Conservation (phyloP, 345 rosid species). For the Mangifera indica region DNA sequence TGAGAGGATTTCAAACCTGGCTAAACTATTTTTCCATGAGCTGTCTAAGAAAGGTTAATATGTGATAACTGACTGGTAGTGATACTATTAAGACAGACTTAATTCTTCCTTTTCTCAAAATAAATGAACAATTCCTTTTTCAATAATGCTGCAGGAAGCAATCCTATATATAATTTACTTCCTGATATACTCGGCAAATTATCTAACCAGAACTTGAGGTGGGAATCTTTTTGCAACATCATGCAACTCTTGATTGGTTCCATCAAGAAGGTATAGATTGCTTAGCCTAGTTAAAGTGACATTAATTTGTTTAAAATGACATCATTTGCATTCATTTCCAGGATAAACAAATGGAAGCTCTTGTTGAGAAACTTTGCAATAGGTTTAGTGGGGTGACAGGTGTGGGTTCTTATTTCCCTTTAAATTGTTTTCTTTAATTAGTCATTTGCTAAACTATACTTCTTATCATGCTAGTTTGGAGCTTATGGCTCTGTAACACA, state of each 20-base stretch:
- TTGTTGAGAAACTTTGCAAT: slow-evolving; percentile 97
- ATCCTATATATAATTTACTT: slow-evolving; percentile 92
- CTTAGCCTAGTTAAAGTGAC: slow-evolving; percentile 21
- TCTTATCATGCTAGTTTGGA: background rate
- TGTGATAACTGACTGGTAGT: background rate
- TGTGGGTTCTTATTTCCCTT: slow-evolving; percentile 27
- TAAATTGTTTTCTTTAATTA: background rate
- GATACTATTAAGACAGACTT: background rate
- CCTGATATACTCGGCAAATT: slow-evolving; percentile 91
- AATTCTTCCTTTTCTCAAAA: slow-evolving; percentile 14
- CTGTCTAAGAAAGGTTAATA: slow-evolving; percentile 90
- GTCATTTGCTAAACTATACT: slow-evolving; percentile 8
- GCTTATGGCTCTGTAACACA: background rate
- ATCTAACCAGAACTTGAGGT: slow-evolving; percentile 69
- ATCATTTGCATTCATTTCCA: slow-evolving; percentile 30
- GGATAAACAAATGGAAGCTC: slow-evolving; percentile 99
- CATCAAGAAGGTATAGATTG: slow-evolving; percentile 72
- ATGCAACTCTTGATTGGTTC: slow-evolving; percentile 97
- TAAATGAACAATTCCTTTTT: slow-evolving; percentile 18
- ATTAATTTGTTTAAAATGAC: slow-evolving; percentile 7
- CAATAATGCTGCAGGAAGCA: slow-evolving; percentile 65
- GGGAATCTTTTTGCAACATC: slow-evolving; percentile 79
- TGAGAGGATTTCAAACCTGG: slow-evolving; percentile 87
- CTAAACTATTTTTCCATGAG: slow-evolving; percentile 87
- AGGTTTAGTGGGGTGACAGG: slow-evolving; percentile 93